Conservation (phyloP, 495 filamentous ascomycete genomes). For the Penicillium herquei region DNA sequence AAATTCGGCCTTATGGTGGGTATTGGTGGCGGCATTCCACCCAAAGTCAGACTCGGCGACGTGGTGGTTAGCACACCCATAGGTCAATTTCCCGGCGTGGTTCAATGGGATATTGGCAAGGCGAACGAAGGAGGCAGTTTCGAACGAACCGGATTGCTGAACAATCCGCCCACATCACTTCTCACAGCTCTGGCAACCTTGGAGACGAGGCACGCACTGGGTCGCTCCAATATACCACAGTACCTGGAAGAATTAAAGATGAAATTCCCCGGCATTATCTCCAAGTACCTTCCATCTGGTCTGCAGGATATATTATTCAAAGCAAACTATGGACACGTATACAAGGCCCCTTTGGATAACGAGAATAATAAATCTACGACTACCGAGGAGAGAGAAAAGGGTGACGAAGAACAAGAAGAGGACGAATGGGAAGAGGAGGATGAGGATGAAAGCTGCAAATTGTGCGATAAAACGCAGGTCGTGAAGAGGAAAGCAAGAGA, state of each 20-base stretch:
- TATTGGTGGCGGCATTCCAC: conserved; percentile 41
- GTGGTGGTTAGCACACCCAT: conserved; percentile 21
- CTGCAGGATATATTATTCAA: background rate
- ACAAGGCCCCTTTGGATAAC: too few species aligned
- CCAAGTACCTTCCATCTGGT: background rate
- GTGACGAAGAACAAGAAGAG: too few species aligned
- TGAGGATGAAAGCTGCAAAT: background rate
- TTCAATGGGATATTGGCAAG: conserved; percentile 27
- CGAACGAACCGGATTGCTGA: conserved; percentile 20
- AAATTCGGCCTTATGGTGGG: conserved; percentile 41
- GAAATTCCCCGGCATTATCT: background rate
- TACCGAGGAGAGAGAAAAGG: too few species aligned
- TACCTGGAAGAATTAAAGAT: background rate
- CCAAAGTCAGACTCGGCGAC: conserved; percentile 19
- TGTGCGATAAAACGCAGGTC: background rate
- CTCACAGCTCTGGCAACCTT: conserved; percentile 3
- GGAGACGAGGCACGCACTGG: conserved; percentile 11
- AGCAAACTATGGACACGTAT: too few species aligned
- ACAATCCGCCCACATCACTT: conserved; percentile 4
- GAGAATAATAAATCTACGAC: too few species aligned
- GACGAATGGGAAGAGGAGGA: background rate
- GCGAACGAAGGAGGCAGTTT: conserved; percentile 10
- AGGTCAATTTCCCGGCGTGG: conserved; percentile 11
- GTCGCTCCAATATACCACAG: conserved; percentile 1
- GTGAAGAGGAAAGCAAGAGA: background rate